phyloP scores from a whole-genome alignment of 805 yeast species.

The Teunomyces pallodes region DNA sequence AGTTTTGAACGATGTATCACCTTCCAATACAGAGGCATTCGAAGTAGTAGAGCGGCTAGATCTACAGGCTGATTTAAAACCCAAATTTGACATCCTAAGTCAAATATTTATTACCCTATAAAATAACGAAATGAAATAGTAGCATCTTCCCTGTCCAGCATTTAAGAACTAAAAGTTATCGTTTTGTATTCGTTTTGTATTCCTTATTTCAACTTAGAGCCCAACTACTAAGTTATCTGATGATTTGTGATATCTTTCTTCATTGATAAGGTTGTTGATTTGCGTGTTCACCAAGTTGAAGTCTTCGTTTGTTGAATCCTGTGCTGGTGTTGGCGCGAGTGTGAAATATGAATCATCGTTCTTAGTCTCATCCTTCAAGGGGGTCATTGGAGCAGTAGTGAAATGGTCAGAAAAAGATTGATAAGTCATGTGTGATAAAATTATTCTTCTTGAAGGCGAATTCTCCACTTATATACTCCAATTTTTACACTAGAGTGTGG shows the following conservation, averaged over 20 bases:
- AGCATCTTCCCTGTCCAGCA: background rate
- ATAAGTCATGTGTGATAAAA: constrained; percentile 8
- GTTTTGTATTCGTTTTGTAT: background rate
- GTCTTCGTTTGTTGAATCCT: constrained; percentile 5
- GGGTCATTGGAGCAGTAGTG: constrained; percentile 13
- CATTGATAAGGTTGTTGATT: constrained; percentile 13
- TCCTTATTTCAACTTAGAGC: background rate
- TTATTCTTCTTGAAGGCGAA: background rate
- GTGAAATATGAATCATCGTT: constrained; percentile 7
- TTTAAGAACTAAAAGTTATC: background rate
- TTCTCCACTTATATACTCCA: constrained; percentile 3
- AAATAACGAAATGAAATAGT: background rate
- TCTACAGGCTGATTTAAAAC: background rate
- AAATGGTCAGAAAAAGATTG: constrained; percentile 13
- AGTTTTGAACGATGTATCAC: constrained; percentile 23
- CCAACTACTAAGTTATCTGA: constrained; percentile 20
- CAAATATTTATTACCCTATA: constrained; percentile 7
- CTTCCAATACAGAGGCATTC: background rate
- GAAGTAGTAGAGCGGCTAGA: constrained; percentile 6
- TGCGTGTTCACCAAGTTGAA: constrained; percentile 8
- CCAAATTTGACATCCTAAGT: background rate
- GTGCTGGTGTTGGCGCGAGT: constrained; percentile 5
- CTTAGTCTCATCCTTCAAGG: constrained; percentile 8
- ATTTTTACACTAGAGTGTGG: background rate
- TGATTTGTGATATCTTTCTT: constrained; percentile 23